These are phyloP conservation scores for Pleurostoma richardsiae DNA, from an alignment of 2,329 filamentous ascomycete species.

Conservation along the genomic window DNA sequence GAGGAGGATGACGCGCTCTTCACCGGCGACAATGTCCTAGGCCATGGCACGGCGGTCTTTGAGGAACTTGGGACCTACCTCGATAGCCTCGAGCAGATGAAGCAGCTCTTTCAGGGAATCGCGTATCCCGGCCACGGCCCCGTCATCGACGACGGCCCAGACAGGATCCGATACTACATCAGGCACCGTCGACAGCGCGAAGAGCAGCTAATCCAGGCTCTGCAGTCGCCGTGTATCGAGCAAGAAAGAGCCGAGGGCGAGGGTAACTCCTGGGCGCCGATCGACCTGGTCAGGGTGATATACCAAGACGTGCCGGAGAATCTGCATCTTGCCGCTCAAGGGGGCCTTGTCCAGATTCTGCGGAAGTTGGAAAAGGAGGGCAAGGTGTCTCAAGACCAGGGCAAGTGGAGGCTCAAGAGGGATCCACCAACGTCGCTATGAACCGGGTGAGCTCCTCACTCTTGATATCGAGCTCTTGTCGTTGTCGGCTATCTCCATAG, in stretches of 20 bases:
- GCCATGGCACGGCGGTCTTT: slow-evolving; percentile 69
- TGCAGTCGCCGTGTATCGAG: slow-evolving; percentile 37
- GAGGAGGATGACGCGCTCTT: slow-evolving; percentile 64
- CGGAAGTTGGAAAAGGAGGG: slow-evolving; percentile 73
- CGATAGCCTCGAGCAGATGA: slow-evolving; percentile 56
- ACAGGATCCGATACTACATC: slow-evolving; percentile 78
- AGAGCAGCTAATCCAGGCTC: slow-evolving; percentile 64
- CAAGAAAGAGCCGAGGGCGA: slow-evolving; percentile 10
- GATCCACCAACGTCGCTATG: slow-evolving; percentile 20
- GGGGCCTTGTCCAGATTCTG: slow-evolving; percentile 73
- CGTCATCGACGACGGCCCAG: slow-evolving; percentile 66
- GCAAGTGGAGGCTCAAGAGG: slow-evolving; percentile 36
- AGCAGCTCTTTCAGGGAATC: slow-evolving; percentile 53
- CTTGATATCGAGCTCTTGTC: no score
- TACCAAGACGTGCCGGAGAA: slow-evolving; percentile 75
- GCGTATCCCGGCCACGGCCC: slow-evolving; percentile 88
- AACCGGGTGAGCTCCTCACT: no score
- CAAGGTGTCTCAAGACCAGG: slow-evolving; percentile 42
- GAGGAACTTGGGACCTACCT: slow-evolving; percentile 63
- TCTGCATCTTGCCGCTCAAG: slow-evolving; percentile 70
- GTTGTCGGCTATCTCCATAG: no score
- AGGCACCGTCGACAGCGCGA: slow-evolving; percentile 75
- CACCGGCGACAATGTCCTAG: slow-evolving; percentile 70
- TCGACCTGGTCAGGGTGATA: slow-evolving; percentile 83
- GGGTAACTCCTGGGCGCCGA: slow-evolving; percentile 54